A percentile compares a stretch with the other conserved stretches of the same genome.
phyloP scores from a whole-genome alignment of 1,284 basidiomycete species.

The Baeospora myosura region DNA sequence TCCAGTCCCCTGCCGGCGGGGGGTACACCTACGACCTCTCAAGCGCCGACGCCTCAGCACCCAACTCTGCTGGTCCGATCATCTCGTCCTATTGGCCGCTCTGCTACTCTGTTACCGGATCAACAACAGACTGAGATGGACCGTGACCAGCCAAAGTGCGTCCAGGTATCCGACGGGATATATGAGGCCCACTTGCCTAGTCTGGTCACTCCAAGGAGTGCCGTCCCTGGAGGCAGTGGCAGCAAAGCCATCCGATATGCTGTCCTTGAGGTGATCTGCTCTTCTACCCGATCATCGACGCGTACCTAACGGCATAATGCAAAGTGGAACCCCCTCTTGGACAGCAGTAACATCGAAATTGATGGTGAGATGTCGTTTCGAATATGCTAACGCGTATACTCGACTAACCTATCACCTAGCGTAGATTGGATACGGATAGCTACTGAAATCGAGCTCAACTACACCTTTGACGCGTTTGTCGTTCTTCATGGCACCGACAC shows the following conservation, averaged over 20 bases:
- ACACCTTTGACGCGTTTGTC: slow-evolving; percentile 85
- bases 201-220: slow-evolving; percentile 68
- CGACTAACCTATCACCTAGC: slow-evolving; percentile 14
- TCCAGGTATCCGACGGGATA: slow-evolving; percentile 46
- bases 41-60: slow-evolving; percentile 22
- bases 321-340: slow-evolving; percentile 81
- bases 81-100: slow-evolving; percentile 57
- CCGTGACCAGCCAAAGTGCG: slow-evolving; percentile 36
- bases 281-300: not conserved
- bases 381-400: slow-evolving; percentile 1
- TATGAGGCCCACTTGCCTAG: slow-evolving; percentile 68
- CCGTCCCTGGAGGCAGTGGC: slow-evolving; percentile 49
- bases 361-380: slow-evolving; percentile 40
- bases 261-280: slow-evolving; percentile 59
- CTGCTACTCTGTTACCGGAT: slow-evolving; percentile 29
- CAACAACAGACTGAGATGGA: slow-evolving; percentile 13
- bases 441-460: slow-evolving; percentile 87
- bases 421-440: slow-evolving; percentile 86
- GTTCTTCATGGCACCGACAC: slow-evolving; percentile 92
- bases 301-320: slow-evolving; percentile 6
- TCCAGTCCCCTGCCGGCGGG: slow-evolving; percentile 36
- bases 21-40: slow-evolving; percentile 12
- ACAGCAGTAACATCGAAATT: slow-evolving; percentile 83
- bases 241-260: slow-evolving; percentile 74
- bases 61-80: slow-evolving; percentile 63